A percentile compares a stretch with the other conserved stretches of the same genome.
Evolutionary conservation across 306 rosid genomes (phyloP).

Genomic region (Malus sylvestris): DNA sequence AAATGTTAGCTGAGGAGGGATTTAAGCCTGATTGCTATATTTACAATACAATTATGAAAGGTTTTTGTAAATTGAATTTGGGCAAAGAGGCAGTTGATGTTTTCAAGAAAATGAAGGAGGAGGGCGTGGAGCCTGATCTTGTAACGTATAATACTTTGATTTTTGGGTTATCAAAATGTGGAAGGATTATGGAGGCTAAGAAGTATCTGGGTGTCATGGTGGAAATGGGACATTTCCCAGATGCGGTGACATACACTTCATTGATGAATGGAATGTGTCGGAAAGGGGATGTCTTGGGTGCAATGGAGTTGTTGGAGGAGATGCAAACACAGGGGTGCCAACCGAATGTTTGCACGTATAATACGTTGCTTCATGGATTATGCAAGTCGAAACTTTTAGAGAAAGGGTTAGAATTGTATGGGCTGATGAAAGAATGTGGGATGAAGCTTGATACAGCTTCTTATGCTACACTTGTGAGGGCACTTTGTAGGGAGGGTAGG

Average conservation of each 20-base stretch:
- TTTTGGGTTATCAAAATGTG: conserved; percentile 65
- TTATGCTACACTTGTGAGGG: conserved; percentile 70
- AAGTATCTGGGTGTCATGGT: conserved; percentile 61
- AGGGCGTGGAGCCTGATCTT: conserved; percentile 77
- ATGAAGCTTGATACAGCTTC: conserved; percentile 74
- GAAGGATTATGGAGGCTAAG: conserved; percentile 57
- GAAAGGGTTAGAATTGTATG: conserved; percentile 62
- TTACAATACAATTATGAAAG: conserved; percentile 82
- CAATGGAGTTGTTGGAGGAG: conserved; percentile 55
- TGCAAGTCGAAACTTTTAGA: conserved; percentile 64
- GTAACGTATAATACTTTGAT: conserved; percentile 78
- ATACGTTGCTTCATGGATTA: conserved; percentile 72
- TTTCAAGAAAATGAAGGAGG: conserved; percentile 69
- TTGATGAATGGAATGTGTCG: conserved; percentile 90
- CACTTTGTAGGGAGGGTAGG: conserved; percentile 68
- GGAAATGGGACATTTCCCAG: conserved; percentile 64
- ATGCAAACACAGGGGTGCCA: conserved; percentile 70
- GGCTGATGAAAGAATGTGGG: conserved; percentile 44
- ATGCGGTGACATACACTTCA: conserved; percentile 71
- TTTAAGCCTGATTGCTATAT: conserved; percentile 75
- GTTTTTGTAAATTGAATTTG: conserved; percentile 62
- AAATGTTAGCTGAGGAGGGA: conserved; percentile 58
- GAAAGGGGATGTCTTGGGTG: conserved; percentile 58
- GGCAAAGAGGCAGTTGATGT: conserved; percentile 72
- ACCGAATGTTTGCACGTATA: conserved; percentile 70